Evolutionary conservation across 75 land plant genomes (phyloP).

Genomic region (Pinus albicaulis): DNA sequence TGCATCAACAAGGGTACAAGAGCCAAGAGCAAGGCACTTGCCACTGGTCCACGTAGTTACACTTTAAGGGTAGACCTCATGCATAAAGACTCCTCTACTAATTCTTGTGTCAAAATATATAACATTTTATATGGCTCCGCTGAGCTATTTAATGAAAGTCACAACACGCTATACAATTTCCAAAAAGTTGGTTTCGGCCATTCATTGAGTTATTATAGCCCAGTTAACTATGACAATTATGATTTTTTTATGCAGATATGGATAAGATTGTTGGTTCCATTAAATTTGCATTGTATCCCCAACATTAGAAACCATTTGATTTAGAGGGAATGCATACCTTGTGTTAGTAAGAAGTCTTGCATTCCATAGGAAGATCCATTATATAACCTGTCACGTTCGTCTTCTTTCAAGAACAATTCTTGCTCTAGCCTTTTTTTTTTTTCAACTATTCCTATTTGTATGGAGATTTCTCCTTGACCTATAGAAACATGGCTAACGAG

Average conservation of each 20-base stretch:
- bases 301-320: conserved; percentile 26
- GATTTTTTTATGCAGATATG: conserved; percentile 25
- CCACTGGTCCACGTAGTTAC: too few species aligned
- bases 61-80: background rate
- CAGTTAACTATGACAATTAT: background rate
- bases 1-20: too few species aligned
- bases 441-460: background rate
- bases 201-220: background rate
- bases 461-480: background rate
- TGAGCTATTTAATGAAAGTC: background rate
- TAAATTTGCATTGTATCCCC: conserved; percentile 6
- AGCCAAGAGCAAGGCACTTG: too few species aligned
- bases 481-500: background rate
- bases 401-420: too few species aligned
- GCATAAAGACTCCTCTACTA: background rate
- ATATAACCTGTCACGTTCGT: too few species aligned
- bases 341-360: background rate
- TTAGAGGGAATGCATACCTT: conserved; percentile 26
- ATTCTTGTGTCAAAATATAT: too few species aligned
- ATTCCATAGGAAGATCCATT: background rate
- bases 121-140: background rate
- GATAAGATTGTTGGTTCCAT: conserved; percentile 15
- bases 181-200: background rate
- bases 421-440: too few species aligned
- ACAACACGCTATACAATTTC: background rate